Percentiles rank a stretch among this genome's conserved stretches.
Conservation (phyloP, 116 monocot genomes). For the Zostera marina region DNA sequence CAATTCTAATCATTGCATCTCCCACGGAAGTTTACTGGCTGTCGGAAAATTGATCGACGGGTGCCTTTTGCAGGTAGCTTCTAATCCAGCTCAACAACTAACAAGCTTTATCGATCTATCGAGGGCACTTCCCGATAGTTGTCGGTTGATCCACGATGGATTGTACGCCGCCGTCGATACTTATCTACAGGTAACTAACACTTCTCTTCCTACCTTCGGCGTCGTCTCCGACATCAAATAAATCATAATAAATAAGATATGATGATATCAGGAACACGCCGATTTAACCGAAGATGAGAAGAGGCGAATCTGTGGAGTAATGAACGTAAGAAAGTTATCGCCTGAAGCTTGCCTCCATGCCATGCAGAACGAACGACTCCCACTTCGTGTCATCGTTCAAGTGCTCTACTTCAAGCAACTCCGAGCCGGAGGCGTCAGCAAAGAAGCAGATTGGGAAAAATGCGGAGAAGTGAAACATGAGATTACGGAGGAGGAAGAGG, state of each 20-base stretch:
- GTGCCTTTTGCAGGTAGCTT: slow-evolving; percentile 59
- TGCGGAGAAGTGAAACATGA: slow-evolving; percentile 16
- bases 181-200: slow-evolving; percentile 47
- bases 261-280: slow-evolving; percentile 39
- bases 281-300: slow-evolving; percentile 53
- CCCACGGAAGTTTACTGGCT: slow-evolving; percentile 23
- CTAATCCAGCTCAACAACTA: slow-evolving; percentile 38
- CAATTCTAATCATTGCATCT: slow-evolving; percentile 3
- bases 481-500: slow-evolving; percentile 3
- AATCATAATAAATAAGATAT: neutral
- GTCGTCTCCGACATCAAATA: neutral
- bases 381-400: slow-evolving; percentile 70
- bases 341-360: slow-evolving; percentile 61
- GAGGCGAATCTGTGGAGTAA: slow-evolving; percentile 43
- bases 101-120: slow-evolving; percentile 57
- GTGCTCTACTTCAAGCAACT: slow-evolving; percentile 62
- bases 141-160: slow-evolving; percentile 52
- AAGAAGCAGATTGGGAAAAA: slow-evolving; percentile 9
- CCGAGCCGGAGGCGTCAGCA: neutral
- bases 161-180: slow-evolving; percentile 70
- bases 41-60: slow-evolving; percentile 67
- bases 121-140: slow-evolving; percentile 31
- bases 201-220: neutral
- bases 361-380: slow-evolving; percentile 49
- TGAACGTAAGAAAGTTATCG: slow-evolving; percentile 74